Evolutionary conservation across 78 protist species (phyloP).

Genomic region (Dictyostelium brefeldianum): DNA sequence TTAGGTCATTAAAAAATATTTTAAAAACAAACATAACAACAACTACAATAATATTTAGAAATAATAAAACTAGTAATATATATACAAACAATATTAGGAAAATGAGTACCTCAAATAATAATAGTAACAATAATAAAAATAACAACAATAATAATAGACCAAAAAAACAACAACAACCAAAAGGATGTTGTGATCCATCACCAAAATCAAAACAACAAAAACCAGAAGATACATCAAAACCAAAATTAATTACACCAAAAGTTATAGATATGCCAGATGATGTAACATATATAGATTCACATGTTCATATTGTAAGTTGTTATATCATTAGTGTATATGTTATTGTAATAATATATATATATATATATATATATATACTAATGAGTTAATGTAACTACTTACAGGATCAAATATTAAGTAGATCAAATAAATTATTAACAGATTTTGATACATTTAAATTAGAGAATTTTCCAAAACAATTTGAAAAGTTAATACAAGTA

Average conservation of each 20-base stretch:
- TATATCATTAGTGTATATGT: background rate
- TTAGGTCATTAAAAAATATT: background rate
- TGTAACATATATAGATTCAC: slow-evolving; percentile 60
- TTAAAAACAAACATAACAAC: background rate
- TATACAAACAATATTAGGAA: background rate
- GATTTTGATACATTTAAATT: slow-evolving; percentile 26
- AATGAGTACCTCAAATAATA: background rate
- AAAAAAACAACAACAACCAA: slow-evolving; percentile 11
- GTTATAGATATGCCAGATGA: slow-evolving; percentile 37
- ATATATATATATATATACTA: too few relatives aligned
- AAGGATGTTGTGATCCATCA: slow-evolving; percentile 27
- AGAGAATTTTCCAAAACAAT: slow-evolving; percentile 54
- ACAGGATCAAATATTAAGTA: slow-evolving; percentile 53
- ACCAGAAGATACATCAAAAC: background rate
- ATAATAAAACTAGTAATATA: background rate
- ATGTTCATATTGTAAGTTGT: slow-evolving; percentile 45
- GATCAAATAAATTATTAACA: slow-evolving; percentile 17
- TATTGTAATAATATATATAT: too few relatives aligned
- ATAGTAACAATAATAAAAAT: background rate
- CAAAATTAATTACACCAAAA: slow-evolving; percentile 28
- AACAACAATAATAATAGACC: background rate
- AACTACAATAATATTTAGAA: background rate
- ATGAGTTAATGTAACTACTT: too few relatives aligned
- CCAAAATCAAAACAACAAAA: slow-evolving; percentile 11
- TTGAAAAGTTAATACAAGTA: slow-evolving; percentile 64